These are phyloP conservation scores for Lentinula boryana DNA, from an alignment of 768 basidiomycete species.

Conservation along the genomic window DNA sequence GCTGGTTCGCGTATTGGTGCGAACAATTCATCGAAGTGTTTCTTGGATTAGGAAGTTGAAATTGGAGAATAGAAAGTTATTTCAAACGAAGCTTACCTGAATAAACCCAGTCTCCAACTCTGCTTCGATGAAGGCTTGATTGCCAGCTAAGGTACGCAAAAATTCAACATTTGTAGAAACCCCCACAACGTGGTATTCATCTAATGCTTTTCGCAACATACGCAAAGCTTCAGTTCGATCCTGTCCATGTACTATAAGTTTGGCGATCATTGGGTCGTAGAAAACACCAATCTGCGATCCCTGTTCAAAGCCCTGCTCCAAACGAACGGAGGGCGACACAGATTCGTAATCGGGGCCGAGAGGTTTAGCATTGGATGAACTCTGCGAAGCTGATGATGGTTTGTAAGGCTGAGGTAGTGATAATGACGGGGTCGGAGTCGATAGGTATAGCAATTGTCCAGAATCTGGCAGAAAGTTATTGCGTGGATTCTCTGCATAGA, in stretches of 20 bases:
- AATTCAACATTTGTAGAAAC: constrained; percentile 92
- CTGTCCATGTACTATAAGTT: constrained; percentile 83
- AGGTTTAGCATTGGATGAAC: constrained; percentile 13
- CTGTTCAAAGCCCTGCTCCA: constrained; percentile 84
- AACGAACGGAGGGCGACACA: constrained; percentile 62
- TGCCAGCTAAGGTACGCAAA: constrained; percentile 68
- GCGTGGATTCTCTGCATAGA: constrained; percentile 93
- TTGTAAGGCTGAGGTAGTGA: constrained; percentile 50
- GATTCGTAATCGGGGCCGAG: constrained; percentile 26
- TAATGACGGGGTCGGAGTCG: constrained; percentile 71
- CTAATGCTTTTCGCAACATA: constrained; percentile 72
- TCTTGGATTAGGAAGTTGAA: constrained; percentile 35
- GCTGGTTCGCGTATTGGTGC: constrained; percentile 54
- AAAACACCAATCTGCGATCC: constrained; percentile 81
- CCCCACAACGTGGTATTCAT: constrained; percentile 87
- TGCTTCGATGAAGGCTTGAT: constrained; percentile 67
- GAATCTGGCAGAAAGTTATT: constrained; percentile 93
- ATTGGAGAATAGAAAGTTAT: not conserved
- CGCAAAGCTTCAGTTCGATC: constrained; percentile 82
- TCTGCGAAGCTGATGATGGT: constrained; percentile 13
- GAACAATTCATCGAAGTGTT: constrained; percentile 81
- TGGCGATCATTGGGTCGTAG: constrained; percentile 91
- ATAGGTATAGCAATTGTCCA: constrained; percentile 73
- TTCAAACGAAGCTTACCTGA: constrained; percentile 40
- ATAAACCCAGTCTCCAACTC: constrained; percentile 95